Conservation (phyloP, 2,329 filamentous ascomycete genomes). For the Penicillium sp. region DNA sequence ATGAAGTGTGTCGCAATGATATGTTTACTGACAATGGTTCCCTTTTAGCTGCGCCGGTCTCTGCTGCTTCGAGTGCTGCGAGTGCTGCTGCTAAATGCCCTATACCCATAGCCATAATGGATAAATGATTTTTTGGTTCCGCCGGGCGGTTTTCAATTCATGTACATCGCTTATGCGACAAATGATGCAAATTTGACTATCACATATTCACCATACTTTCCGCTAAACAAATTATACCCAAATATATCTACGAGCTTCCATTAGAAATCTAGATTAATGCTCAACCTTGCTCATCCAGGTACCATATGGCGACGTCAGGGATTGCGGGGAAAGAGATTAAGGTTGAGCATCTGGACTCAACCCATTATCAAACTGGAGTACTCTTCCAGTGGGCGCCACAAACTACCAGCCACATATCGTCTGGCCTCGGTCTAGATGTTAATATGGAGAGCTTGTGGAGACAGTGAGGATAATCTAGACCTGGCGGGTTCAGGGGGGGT, state of each 20-base stretch:
- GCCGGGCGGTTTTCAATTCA: background rate
- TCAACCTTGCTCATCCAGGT: background rate
- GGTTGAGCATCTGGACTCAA: background rate
- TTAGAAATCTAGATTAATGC: background rate
- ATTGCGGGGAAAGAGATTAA: background rate
- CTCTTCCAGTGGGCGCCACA: background rate
- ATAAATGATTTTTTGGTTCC: background rate
- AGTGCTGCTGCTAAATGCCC: constrained; percentile 7
- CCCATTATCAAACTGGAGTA: background rate
- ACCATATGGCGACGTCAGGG: background rate
- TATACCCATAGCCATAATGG: background rate
- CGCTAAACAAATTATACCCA: background rate
- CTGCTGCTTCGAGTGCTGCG: constrained; percentile 15
- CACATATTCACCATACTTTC: background rate
- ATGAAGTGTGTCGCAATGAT: background rate
- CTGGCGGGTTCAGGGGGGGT: background rate
- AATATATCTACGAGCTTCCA: background rate
- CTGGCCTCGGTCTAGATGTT: background rate
- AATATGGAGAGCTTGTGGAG: background rate
- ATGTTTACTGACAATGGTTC: background rate
- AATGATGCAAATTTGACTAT: background rate
- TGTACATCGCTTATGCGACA: background rate
- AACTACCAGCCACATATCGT: background rate
- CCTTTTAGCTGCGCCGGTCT: constrained; percentile 12
- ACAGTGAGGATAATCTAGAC: background rate